A percentile compares a stretch with the other conserved stretches of the same genome.
These are phyloP conservation scores for Corylus avellana DNA, from an alignment of 306 rosid species.

Conservation along the genomic window DNA sequence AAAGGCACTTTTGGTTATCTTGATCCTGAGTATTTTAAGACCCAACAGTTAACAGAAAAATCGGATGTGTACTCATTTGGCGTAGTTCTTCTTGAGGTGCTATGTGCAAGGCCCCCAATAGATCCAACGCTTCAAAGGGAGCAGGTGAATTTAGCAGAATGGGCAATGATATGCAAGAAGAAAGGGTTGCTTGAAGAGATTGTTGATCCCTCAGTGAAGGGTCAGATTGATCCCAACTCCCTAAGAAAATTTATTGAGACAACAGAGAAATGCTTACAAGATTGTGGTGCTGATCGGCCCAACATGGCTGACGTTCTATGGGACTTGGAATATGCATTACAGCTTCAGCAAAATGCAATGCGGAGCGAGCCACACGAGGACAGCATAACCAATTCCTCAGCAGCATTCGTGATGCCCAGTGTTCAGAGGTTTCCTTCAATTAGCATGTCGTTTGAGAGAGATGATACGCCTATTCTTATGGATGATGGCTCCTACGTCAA, in stretches of 20 bases:
- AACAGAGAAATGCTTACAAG: constrained; percentile 46
- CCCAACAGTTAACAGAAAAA: constrained; percentile 50
- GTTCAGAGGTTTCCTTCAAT: constrained; percentile 29
- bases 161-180: constrained; percentile 52
- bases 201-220: constrained; percentile 44
- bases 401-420: constrained; percentile 17
- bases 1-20: constrained; percentile 61
- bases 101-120: constrained; percentile 51
- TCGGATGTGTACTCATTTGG: constrained; percentile 61
- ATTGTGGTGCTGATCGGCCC: constrained; percentile 43
- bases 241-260: constrained; percentile 49
- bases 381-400: constrained; percentile 36
- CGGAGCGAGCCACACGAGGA: constrained; percentile 45
- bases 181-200: constrained; percentile 43
- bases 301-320: constrained; percentile 55
- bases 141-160: constrained; percentile 51
- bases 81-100: constrained; percentile 50
- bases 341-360: constrained; percentile 47
- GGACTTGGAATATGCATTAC: constrained; percentile 58
- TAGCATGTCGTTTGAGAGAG: constrained; percentile 17
- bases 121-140: constrained; percentile 42
- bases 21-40: constrained; percentile 51
- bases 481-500: background rate
- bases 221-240: constrained; percentile 43
- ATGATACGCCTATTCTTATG: background rate